A percentile compares a stretch with the other conserved stretches of the same genome.
Evolutionary conservation across 306 rosid genomes (phyloP).

Genomic region (Morella rubra): DNA sequence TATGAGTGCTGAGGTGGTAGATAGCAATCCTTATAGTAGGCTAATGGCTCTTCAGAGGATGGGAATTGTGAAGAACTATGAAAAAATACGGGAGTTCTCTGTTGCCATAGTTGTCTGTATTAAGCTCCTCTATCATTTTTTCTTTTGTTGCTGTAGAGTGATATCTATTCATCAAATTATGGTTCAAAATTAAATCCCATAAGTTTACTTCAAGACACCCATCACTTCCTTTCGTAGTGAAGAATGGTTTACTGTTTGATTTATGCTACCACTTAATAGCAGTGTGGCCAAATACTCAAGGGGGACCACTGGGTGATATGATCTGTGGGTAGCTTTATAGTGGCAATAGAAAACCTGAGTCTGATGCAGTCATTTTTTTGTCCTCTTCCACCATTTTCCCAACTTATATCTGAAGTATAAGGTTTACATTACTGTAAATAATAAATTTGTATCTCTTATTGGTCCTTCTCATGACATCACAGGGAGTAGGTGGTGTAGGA

Average conservation of each 20-base stretch:
- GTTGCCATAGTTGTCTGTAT: conserved; percentile 95
- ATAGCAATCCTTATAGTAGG: conserved; percentile 95
- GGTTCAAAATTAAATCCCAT: not conserved
- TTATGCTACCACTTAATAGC: not conserved
- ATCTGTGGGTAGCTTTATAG: not conserved
- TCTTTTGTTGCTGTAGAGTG: conserved; percentile 1
- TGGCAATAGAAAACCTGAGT: not conserved
- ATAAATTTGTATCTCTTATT: not conserved
- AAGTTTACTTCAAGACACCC: not conserved
- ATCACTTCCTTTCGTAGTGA: not conserved
- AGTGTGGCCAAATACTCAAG: not conserved
- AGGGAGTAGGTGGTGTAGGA: conserved; percentile 99
- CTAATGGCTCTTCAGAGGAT: conserved; percentile 99
- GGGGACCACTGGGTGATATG: not conserved
- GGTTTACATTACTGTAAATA: no score
- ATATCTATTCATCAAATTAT: not conserved
- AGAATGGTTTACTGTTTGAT: not conserved
- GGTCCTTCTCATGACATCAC: conserved; percentile 6
- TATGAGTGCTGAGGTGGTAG: conserved; percentile 95
- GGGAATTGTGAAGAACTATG: conserved; percentile 95
- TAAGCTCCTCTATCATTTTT: conserved; percentile 42
- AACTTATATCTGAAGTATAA: not conserved
- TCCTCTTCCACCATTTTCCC: not conserved
- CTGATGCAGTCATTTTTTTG: not conserved
- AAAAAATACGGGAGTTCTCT: conserved; percentile 89